These are phyloP conservation scores for Zizania latifolia DNA, from an alignment of 176 grass and related monocot genomes.

Conservation along the genomic window DNA sequence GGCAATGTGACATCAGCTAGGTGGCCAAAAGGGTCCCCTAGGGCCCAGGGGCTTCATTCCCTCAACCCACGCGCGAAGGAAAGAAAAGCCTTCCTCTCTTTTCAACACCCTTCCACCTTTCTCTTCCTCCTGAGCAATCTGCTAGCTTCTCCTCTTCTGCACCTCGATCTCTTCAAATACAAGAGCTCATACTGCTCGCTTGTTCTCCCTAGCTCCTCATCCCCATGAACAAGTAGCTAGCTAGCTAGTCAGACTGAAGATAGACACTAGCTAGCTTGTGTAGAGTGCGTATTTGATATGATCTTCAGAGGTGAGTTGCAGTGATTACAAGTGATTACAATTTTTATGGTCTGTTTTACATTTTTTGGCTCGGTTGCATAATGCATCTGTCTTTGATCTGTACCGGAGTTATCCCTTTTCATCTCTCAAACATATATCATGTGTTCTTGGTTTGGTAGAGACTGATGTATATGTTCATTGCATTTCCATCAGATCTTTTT, in stretches of 20 bases:
- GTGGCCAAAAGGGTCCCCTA: slow-evolving; percentile 17
- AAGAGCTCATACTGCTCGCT: neutral
- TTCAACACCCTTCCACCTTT: slow-evolving; percentile 15
- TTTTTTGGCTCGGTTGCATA: neutral
- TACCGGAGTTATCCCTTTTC: neutral
- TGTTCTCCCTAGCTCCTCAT: neutral
- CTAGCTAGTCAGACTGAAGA: neutral
- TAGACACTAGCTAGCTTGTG: neutral
- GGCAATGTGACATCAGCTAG: slow-evolving; percentile 30
- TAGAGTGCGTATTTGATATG: neutral
- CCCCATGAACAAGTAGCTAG: neutral
- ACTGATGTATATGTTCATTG: neutral
- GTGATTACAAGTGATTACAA: neutral
- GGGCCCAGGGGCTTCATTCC: slow-evolving; percentile 37
- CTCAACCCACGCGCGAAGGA: slow-evolving; percentile 45
- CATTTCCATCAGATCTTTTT: neutral
- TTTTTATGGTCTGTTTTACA: neutral
- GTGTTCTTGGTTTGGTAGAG: neutral
- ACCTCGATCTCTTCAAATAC: neutral
- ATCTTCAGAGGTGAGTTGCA: slow-evolving; percentile 31
- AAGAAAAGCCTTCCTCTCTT: slow-evolving; percentile 1
- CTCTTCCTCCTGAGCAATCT: neutral
- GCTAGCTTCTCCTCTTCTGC: slow-evolving; percentile 5
- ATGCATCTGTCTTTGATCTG: neutral
- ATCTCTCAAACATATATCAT: neutral